Evolutionary conservation across 768 basidiomycete species (phyloP), one percentile per base, ranked within the genome.

Genomic region (Trichaptum fuscoviolaceum): DNA sequence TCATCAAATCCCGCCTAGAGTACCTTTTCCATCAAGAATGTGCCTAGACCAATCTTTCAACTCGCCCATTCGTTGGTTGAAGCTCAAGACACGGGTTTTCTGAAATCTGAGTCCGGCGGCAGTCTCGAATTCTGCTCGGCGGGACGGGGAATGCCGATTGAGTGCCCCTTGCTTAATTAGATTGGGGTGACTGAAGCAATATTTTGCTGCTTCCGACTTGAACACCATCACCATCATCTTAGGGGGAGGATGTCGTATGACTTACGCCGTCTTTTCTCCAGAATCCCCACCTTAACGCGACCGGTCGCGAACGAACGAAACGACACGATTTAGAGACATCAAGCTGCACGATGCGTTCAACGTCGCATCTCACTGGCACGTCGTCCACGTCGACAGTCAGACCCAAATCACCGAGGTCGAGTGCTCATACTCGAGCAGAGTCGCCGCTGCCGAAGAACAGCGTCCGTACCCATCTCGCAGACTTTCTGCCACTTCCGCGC

Each of bases 401-500:
- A 12, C 60, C 34, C 23, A 61, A 4, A 61, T 61, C 60, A 17
- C 60, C 42, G 20, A 52, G 42, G 42, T 52, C 42, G 42, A 52
- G 42, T 12, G 42, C 15, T 52, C 42, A 52, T 15, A 52, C 42
- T 2, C 42, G 20, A 3, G 42, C 42, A 52, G 42, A 52, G 42
- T 52, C 10, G 42, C 42, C 12, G 42, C 42, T 20, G 42, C 12
- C 42, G 42, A 52, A 52, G 15, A 52, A 12, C 42, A 15, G 23
- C 23, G 15, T 61, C 15, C 59, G 59, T 24, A 52, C 65, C 3
- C 69, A 71, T 57, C 66, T 73, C 34, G 69, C 65, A 24, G 64
- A 73, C 64, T 64, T 73, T 26, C 63, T 73, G 18, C 72, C 71
- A 23, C 77, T 90, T 8, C 87, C 88, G 12, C 80, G 82, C 52